Evolutionary conservation across 495 filamentous ascomycete genomes (phyloP).

Genomic region (Aspergillus incahuasiensis): DNA sequence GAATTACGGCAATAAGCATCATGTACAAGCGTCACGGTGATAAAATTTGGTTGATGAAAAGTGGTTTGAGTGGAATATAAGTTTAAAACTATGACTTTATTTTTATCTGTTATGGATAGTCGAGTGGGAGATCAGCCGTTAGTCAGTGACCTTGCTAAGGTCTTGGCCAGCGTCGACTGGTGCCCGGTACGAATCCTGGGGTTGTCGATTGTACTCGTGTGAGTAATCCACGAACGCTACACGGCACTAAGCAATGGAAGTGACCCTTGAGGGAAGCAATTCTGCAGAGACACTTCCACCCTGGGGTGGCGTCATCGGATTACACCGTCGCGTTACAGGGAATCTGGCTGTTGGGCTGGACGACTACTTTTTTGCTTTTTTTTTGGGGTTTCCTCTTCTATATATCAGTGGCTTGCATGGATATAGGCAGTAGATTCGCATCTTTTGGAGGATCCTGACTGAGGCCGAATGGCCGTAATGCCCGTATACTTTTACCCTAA

Average conservation of each 20-base stretch:
- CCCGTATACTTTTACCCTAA: too few species aligned
- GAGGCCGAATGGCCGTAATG: too few species aligned
- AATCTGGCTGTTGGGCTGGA: constrained; percentile 37
- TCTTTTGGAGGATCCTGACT: too few species aligned
- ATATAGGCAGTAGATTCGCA: too few species aligned
- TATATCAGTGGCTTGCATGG: not conserved
- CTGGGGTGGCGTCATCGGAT: constrained; percentile 56
- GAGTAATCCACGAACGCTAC: constrained; percentile 58
- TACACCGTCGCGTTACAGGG: constrained; percentile 49
- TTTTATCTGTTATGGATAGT: constrained; percentile 47
- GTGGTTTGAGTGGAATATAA: too few species aligned
- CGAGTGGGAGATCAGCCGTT: constrained; percentile 43
- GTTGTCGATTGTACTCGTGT: constrained; percentile 52
- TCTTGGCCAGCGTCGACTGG: constrained; percentile 40
- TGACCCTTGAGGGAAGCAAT: constrained; percentile 63
- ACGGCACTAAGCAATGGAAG: constrained; percentile 56
- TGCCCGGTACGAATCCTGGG: constrained; percentile 60
- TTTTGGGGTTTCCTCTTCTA: not conserved
- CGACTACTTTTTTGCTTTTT: constrained; percentile 30
- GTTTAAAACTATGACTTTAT: not conserved
- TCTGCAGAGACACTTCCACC: constrained; percentile 61
- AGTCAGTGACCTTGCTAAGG: constrained; percentile 41
- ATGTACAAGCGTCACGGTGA: too few species aligned
- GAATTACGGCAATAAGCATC: too few species aligned
- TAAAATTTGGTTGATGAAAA: too few species aligned